Percentiles rank a stretch among this genome's conserved stretches.
phyloP scores from a whole-genome alignment of 2,329 filamentous ascomycete genomes.

The Phialophora macrospora region DNA sequence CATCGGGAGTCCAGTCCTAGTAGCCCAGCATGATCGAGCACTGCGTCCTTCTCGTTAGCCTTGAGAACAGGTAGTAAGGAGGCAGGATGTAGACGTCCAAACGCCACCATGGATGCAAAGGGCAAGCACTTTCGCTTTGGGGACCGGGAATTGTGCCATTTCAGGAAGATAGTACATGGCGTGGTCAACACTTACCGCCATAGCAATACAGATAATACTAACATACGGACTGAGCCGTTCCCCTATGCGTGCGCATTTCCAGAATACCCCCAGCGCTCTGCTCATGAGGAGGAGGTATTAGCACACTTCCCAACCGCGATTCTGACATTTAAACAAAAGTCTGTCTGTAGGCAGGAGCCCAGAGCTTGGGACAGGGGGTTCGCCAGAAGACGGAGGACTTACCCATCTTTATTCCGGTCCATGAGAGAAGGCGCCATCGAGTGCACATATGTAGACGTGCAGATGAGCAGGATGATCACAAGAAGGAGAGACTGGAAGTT shows the following conservation, averaged over 20 bases:
- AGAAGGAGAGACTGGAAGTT: conserved; percentile 97
- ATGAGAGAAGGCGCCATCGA: conserved; percentile 86
- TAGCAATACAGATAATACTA: conserved; percentile 87
- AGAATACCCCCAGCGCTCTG: conserved; percentile 83
- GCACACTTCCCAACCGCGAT: background rate
- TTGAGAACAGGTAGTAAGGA: background rate
- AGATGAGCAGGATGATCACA: conserved; percentile 92
- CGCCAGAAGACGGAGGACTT: conserved; percentile 38
- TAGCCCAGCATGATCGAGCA: conserved; percentile 31
- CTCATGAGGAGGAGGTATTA: conserved; percentile 5
- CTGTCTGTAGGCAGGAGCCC: conserved; percentile 12
- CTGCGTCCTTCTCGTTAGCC: conserved; percentile 15
- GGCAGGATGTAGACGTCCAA: background rate
- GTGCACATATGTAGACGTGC: conserved; percentile 93
- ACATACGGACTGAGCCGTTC: conserved; percentile 95
- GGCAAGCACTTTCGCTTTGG: background rate
- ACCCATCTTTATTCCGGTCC: conserved; percentile 92
- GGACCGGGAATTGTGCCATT: too few species aligned
- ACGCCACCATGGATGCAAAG: background rate
- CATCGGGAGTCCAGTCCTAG: conserved; percentile 1
- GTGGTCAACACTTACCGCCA: conserved; percentile 73
- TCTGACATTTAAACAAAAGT: background rate
- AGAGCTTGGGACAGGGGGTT: conserved; percentile 2
- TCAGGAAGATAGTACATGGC: background rate
- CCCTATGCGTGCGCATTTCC: conserved; percentile 92